phyloP scores from a whole-genome alignment of 1,284 basidiomycete species.

The Ustilago shanxiensis region DNA sequence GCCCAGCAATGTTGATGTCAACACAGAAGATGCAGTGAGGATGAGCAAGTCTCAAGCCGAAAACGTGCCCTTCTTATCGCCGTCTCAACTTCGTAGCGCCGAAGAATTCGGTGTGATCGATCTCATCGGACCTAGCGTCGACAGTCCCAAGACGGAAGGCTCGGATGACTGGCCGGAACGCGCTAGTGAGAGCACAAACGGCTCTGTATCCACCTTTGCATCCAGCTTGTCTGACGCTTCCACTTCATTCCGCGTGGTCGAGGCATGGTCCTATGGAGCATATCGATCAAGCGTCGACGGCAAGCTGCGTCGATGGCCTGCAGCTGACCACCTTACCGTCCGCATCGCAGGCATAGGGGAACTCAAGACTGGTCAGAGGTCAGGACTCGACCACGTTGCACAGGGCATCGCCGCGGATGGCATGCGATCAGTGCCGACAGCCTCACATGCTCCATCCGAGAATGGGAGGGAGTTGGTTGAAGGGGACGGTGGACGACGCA shows the following conservation, averaged over 20 bases:
- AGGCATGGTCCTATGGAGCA: constrained; percentile 19
- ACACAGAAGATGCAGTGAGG: background rate
- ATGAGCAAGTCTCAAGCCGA: constrained; percentile 5
- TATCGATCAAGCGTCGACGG: constrained; percentile 11
- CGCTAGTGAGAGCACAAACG: constrained; percentile 7
- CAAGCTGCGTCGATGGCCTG: constrained; percentile 11
- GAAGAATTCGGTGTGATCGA: constrained; percentile 10
- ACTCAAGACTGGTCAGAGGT: background rate
- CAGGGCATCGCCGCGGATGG: background rate
- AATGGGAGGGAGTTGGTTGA: background rate
- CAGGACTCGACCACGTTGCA: no score
- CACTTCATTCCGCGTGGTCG: constrained; percentile 2
- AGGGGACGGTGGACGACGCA: background rate
- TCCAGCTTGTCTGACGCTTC: background rate
- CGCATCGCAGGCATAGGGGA: constrained; percentile 12
- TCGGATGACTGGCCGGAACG: constrained; percentile 10
- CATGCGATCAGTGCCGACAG: background rate
- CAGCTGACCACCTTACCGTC: background rate
- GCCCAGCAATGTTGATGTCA: background rate
- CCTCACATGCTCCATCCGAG: background rate
- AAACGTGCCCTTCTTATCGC: constrained; percentile 11
- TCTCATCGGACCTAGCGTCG: background rate
- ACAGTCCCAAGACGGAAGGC: background rate
- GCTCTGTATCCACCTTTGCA: constrained; percentile 2
- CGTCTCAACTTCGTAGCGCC: background rate